Conservation (phyloP, 495 filamentous ascomycete genomes). For the Glonium stellatum region DNA sequence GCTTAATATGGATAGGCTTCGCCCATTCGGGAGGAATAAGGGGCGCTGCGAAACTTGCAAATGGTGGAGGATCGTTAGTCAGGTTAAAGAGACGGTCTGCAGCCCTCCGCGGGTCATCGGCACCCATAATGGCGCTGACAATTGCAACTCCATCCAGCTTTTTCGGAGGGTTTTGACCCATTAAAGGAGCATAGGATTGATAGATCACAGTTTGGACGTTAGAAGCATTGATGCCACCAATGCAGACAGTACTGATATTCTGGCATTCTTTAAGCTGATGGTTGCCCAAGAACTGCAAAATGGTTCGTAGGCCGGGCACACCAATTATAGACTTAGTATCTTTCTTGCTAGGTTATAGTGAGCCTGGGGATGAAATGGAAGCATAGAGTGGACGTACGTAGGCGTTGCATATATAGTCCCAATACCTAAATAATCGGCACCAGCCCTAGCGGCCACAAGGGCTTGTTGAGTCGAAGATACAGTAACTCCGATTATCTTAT, state of each 20-base stretch:
- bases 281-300: conserved; percentile 53
- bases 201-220: conserved; percentile 70
- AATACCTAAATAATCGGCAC: conserved; percentile 83
- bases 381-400: conserved; percentile 47
- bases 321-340: conserved; percentile 82
- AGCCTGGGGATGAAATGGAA: background rate
- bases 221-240: conserved; percentile 77
- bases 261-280: conserved; percentile 6
- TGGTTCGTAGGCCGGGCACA: conserved; percentile 63
- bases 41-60: conserved; percentile 31
- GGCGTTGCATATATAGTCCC: conserved; percentile 60
- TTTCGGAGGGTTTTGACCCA: conserved; percentile 48
- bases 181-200: conserved; percentile 2
- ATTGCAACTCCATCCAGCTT: conserved; percentile 73
- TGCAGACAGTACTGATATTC: conserved; percentile 54
- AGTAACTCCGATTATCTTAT: conserved; percentile 66
- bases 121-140: conserved; percentile 80
- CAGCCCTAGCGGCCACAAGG: conserved; percentile 54
- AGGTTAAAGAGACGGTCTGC: conserved; percentile 50
- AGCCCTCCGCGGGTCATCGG: conserved; percentile 54
- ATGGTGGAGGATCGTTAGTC: conserved; percentile 44
- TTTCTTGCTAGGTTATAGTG: conserved; percentile 43
- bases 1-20: conserved; percentile 25
- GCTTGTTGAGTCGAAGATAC: conserved; percentile 64
- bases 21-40: conserved; percentile 7